phyloP scores from a whole-genome alignment of 345 rosid genomes.

The Draba incana region DNA sequence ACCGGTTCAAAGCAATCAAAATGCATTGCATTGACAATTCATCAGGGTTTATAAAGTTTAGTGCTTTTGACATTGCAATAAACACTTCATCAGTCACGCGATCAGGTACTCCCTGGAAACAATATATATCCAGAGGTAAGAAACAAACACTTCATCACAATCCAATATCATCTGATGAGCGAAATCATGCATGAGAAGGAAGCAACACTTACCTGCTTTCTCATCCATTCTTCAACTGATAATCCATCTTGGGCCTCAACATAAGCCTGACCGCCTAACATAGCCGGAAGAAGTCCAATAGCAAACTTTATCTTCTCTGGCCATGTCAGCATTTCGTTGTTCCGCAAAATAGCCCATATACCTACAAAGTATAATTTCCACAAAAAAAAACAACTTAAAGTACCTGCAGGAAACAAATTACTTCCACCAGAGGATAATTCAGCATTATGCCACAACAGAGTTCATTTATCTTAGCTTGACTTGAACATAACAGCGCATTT shows the following conservation, averaged over 20 bases:
- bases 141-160: conserved; percentile 7
- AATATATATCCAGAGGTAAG: conserved; percentile 17
- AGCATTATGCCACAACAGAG: neutral
- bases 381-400: neutral
- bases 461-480: neutral
- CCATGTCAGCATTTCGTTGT: conserved; percentile 97
- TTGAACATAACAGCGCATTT: neutral
- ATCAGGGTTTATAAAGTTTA: conserved; percentile 91
- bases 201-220: conserved; percentile 61
- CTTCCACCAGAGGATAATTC: neutral
- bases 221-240: conserved; percentile 85
- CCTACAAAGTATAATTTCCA: conserved; percentile 52
- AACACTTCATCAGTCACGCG: conserved; percentile 96
- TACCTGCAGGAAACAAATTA: neutral
- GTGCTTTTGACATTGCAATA: conserved; percentile 97
- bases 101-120: conserved; percentile 75
- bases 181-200: neutral
- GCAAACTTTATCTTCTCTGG: conserved; percentile 97
- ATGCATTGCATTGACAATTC: conserved; percentile 96
- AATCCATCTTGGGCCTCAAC: conserved; percentile 97
- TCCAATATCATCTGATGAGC: conserved; percentile 2
- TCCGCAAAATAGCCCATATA: conserved; percentile 86
- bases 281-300: conserved; percentile 93
- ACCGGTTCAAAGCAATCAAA: conserved; percentile 87
- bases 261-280: conserved; percentile 87